Conservation (phyloP, 805 yeast species). For the Candida rishiriensis region DNA sequence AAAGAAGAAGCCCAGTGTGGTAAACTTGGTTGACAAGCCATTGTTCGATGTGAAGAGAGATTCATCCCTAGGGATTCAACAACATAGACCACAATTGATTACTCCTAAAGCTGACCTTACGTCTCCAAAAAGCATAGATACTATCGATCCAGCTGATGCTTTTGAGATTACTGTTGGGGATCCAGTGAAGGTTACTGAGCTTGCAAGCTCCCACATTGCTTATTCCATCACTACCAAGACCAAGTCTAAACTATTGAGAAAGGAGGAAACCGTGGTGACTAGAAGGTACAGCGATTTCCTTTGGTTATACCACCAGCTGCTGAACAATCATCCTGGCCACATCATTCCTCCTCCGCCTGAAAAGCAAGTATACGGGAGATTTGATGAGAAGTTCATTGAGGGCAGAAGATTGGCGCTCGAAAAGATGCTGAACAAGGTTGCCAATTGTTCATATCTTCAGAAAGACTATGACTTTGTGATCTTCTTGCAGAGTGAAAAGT, state of each 20-base stretch:
- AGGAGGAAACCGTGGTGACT: conserved; percentile 52
- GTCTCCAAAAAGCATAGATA: conserved; percentile 1
- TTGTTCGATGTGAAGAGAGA: conserved; percentile 39
- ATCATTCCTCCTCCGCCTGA: conserved; percentile 96
- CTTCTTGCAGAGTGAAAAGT: conserved; percentile 73
- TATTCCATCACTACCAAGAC: conserved; percentile 71
- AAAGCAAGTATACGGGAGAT: conserved; percentile 88
- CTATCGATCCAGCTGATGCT: conserved; percentile 22
- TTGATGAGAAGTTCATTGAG: conserved; percentile 86
- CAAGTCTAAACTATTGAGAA: conserved; percentile 34
- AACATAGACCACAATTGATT: background rate
- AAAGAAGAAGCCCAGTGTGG: conserved; percentile 27
- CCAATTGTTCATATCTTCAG: conserved; percentile 50
- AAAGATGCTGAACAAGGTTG: conserved; percentile 75
- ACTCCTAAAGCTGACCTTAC: background rate
- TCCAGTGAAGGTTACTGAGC: conserved; percentile 87
- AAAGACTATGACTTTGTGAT: conserved; percentile 71
- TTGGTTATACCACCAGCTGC: conserved; percentile 89
- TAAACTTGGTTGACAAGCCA: conserved; percentile 49
- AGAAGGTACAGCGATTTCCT: conserved; percentile 89
- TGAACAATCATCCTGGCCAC: conserved; percentile 81
- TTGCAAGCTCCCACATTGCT: conserved; percentile 83
- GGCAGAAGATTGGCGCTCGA: conserved; percentile 80
- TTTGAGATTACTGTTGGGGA: conserved; percentile 78
- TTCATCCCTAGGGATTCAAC: background rate